Evolutionary conservation across 228 moss, liverwort and hornwort genomes (phyloP).

Genomic region (Sphagnum magellanicum): DNA sequence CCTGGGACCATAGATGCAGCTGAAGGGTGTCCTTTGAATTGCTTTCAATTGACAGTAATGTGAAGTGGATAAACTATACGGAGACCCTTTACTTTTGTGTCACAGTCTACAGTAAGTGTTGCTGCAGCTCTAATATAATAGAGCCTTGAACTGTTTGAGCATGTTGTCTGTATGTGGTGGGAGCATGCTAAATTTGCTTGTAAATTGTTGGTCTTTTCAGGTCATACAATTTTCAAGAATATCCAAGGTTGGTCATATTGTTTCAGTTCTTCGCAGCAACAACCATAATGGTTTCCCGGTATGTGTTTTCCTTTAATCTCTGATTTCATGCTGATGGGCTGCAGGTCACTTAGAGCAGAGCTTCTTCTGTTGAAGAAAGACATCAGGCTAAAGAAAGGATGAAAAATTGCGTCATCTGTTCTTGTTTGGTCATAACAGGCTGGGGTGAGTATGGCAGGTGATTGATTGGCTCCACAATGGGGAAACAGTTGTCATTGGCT

Average conservation of each 20-base stretch:
- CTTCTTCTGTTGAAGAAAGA: too few species aligned
- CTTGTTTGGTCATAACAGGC: not conserved
- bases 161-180: too few species aligned
- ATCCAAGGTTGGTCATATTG: constrained; percentile 74
- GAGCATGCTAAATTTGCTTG: too few species aligned
- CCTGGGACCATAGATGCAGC: too few species aligned
- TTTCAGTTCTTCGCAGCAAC: constrained; percentile 65
- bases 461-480: constrained; percentile 80
- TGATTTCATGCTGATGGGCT: not conserved
- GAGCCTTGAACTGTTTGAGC: too few species aligned
- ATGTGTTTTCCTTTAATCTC: constrained; percentile 11
- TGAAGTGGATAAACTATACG: too few species aligned
- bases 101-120: too few species aligned
- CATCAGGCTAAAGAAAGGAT: too few species aligned
- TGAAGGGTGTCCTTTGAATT: too few species aligned
- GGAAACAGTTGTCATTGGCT: constrained; percentile 86
- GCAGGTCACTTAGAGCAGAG: not conserved
- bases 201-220: constrained; percentile 13
- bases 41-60: too few species aligned
- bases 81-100: too few species aligned
- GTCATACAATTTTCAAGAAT: constrained; percentile 85
- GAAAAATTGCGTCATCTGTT: not conserved
- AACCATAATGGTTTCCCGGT: constrained; percentile 94
- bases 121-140: too few species aligned
- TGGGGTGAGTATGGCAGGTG: constrained; percentile 37